Evolutionary conservation across 495 filamentous ascomycete species (phyloP), one percentile per base, ranked within the genome.

Genomic region (Beverwykella pulmonaria): DNA sequence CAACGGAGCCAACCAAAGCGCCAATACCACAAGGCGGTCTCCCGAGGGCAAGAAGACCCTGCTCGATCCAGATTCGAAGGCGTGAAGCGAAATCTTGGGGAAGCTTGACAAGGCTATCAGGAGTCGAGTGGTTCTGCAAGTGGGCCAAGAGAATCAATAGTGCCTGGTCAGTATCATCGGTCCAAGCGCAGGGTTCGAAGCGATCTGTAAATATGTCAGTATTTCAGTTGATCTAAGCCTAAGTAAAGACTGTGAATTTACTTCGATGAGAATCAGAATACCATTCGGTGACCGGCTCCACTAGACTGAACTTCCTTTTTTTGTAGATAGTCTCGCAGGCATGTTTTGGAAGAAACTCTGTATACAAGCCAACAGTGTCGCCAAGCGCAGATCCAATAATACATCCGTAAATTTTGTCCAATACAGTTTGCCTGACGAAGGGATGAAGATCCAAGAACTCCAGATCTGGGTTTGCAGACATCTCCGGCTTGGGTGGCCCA

Each of bases 111-210:
- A 57, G 34, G 25, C 5, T 23, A 19, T 63, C 23, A 22, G 54
- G 15, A 7, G 39, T 5, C 14, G 78, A 74, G 12, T 70, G 69
- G 47, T 47, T 46, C 54, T 79, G 79, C 0, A 83, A 69, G 60
- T 76, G 82, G 19, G 75, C 70, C 17, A 83, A 72, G 6, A 83
- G 27, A 17, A 83, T 69, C 0, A 81, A 68, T 0, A 82, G 71
- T 12, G 79, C 73, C 61, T 83, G 81, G 66, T 83, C 81, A 12
- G 81, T 83, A 67, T 83, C 81, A 63, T 83, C 80, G n/a, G 81
- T 83, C 81, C 80, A 83, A 59, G 78, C 74, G 44, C 74, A 75
- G 2, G 64, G 63, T 0, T 69, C 55, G 25, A 80, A 76, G 39
- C 74, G 71, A 15, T 73, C 71, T 68, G 39, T 20, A n/a, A 10